Conservation (phyloP, 1,284 basidiomycete species). For the Rhodotorula sp. region DNA sequence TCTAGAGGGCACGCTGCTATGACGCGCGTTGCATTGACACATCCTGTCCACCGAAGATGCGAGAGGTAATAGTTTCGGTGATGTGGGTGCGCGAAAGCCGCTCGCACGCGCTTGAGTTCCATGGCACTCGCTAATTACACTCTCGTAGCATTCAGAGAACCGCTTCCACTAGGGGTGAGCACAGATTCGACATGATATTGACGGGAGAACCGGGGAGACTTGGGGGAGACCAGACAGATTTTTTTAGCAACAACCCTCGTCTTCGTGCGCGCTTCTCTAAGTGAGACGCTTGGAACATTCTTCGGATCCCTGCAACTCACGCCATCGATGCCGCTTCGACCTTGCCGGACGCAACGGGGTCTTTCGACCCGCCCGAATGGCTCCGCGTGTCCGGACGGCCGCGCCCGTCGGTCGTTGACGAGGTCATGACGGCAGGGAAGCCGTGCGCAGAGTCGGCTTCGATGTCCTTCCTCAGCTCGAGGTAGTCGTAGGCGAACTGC, state of each 20-base stretch:
- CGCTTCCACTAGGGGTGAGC: too few species aligned
- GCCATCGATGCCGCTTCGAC: not conserved
- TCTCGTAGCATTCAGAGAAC: too few species aligned
- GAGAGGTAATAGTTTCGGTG: too few species aligned
- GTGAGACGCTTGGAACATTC: too few species aligned
- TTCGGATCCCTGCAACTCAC: not conserved
- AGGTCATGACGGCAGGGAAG: not conserved
- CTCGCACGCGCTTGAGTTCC: too few species aligned
- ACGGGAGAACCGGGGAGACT: too few species aligned
- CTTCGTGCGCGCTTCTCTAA: too few species aligned
- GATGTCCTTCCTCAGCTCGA: not conserved
- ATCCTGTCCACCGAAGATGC: not conserved
- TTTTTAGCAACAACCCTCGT: too few species aligned
- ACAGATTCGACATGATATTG: too few species aligned
- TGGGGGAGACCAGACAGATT: too few species aligned
- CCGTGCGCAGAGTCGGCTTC: not conserved
- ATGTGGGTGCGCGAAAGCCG: too few species aligned
- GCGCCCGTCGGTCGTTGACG: not conserved
- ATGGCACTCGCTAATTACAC: too few species aligned
- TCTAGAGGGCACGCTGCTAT: not conserved
- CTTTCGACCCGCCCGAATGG: not conserved
- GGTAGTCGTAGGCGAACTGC: conserved; percentile 11
- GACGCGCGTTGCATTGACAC: not conserved
- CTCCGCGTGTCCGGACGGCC: not conserved
- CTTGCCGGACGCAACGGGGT: not conserved